Evolutionary conservation across 1,139 yeast genomes (phyloP), one percentile per base, ranked within the genome.

Genomic region (Pichia sp.): DNA sequence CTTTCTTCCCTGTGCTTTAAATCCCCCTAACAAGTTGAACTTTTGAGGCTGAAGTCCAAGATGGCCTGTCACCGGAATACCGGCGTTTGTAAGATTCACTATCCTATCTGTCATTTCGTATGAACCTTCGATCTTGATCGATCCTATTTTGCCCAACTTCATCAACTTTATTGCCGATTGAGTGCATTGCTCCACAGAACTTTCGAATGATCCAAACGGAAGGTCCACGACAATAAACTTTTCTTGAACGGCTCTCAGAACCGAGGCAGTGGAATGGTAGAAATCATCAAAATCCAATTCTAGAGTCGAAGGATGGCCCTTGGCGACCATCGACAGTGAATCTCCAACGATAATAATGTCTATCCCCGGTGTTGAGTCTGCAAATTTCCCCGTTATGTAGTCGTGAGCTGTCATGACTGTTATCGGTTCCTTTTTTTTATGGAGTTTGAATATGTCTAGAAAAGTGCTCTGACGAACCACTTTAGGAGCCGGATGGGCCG

Each of bases 11-110:
- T 93, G 99, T 2, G 88, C 83, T 66, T 81, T 85, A 70, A 85
- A 93, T 0, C 99, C 99, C 18, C 97, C 95, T 21, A 87, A 65
- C 0, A 88, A 67, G 58, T 88, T 82, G 58, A 83, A 84, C 47
- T 88, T 76, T 66, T 93, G 99, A 1, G 99, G 99, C 7, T 96
- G 88, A 41, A 93, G 73, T 0, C 99, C 99, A 34, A 88, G 80
- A 67, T 93, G 99, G 2, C 95, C 98, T 74, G 90, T 78, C 1
- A 91, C 91, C 0, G 97, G 96, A 21, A 93, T 84, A 0, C 98
- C 98, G 39, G 85, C 74, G 9, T 73, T 67, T 0, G 82, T 75
- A 26, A 88, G 69, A 53, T 74, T 74, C 48, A 68, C 60, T 28
- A 88, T 77, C 4, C 82, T 76, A 1, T 68, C 68, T 2, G 70